Conservation (phyloP, 73 alveolate species). For the Uronychia setigera region DNA sequence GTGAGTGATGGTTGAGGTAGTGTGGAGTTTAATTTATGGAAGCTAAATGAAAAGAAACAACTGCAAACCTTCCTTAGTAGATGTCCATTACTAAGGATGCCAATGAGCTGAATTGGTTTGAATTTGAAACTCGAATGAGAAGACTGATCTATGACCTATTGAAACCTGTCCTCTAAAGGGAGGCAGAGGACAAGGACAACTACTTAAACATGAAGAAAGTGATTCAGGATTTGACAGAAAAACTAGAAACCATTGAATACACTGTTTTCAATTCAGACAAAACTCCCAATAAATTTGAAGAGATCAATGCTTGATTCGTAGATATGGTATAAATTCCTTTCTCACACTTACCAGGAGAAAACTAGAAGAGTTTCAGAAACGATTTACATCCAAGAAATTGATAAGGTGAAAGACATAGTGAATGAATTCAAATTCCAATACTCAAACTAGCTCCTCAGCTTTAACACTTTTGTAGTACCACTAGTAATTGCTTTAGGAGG, state of each 20-base stretch:
- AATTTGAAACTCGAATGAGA: slow-evolving; percentile 30
- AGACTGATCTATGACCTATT: slow-evolving; percentile 28
- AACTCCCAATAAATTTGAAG: too few species aligned
- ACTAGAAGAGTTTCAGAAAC: neutral
- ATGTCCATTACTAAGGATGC: too few species aligned
- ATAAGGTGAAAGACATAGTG: neutral
- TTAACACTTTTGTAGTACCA: neutral
- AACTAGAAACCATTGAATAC: slow-evolving; percentile 30
- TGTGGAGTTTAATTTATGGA: too few species aligned
- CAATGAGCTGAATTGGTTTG: slow-evolving; percentile 40
- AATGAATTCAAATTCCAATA: neutral
- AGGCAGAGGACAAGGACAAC: slow-evolving; percentile 25
- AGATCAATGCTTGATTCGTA: neutral
- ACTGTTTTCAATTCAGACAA: slow-evolving; percentile 22
- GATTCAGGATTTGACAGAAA: slow-evolving; percentile 12
- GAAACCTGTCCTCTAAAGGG: slow-evolving; percentile 23
- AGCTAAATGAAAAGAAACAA: too few species aligned
- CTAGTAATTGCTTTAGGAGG: neutral
- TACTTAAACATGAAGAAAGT: slow-evolving; percentile 4
- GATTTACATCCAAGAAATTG: neutral
- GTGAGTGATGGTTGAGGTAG: too few species aligned
- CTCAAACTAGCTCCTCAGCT: neutral
- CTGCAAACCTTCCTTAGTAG: too few species aligned
- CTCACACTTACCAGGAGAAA: neutral
- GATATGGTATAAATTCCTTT: neutral